Conservation (phyloP, 2,329 filamentous ascomycete species). For the Cordyceps tenuipes region DNA sequence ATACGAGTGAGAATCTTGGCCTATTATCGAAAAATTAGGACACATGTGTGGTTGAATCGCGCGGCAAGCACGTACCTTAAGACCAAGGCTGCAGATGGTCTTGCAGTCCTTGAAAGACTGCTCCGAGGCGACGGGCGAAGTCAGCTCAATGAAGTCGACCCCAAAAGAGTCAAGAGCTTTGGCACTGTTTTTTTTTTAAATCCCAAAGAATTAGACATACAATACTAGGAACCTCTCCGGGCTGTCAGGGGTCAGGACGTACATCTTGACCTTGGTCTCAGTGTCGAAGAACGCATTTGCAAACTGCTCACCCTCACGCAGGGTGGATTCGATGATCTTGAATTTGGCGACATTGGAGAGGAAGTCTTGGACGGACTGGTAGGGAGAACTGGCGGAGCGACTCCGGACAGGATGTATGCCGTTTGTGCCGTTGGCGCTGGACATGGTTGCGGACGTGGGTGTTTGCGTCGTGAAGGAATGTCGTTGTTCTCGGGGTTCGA, state of each 20-base stretch:
- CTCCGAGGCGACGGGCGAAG: constrained; percentile 74
- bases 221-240: too few relatives aligned
- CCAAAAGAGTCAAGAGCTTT: constrained; percentile 43
- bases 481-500: background rate
- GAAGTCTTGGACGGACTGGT: constrained; percentile 67
- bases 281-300: constrained; percentile 70
- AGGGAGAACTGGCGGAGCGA: constrained; percentile 31
- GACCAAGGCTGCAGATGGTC: constrained; percentile 86
- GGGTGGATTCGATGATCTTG: constrained; percentile 53
- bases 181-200: constrained; percentile 2
- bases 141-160: constrained; percentile 89
- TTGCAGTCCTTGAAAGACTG: constrained; percentile 82
- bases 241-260: background rate
- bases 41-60: too few relatives aligned
- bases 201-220: too few relatives aligned
- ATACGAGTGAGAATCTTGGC: constrained; percentile 53
- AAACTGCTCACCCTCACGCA: constrained; percentile 70
- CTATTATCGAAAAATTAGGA: background rate
- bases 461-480: background rate
- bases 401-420: background rate
- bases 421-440: background rate
- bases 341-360: constrained; percentile 34
- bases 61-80: constrained; percentile 49
- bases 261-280: constrained; percentile 18
- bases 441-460: background rate